Percentiles rank a stretch among this genome's conserved stretches.
Evolutionary conservation across 1,284 basidiomycete genomes (phyloP).

Genomic region (Rhizopogon hawkerae): DNA sequence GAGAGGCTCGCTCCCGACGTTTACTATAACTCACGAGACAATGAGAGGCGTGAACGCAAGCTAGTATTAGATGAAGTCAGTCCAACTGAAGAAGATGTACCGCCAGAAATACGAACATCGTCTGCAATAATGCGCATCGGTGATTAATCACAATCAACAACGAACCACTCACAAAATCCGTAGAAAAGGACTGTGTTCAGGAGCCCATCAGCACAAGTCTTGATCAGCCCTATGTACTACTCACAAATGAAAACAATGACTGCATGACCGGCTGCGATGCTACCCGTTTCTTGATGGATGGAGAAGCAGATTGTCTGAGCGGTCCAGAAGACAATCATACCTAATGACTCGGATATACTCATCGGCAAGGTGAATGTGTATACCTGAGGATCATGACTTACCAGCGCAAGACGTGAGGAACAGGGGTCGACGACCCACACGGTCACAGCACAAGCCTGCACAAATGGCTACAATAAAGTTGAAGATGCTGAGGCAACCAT

Average conservation of each 20-base stretch:
- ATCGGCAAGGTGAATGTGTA: slow-evolving; percentile 2
- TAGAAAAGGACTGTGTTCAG: slow-evolving; percentile 30
- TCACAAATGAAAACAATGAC: slow-evolving; percentile 44
- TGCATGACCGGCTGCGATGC: slow-evolving; percentile 31
- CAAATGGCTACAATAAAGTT: slow-evolving; percentile 42
- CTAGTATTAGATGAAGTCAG: slow-evolving; percentile 13
- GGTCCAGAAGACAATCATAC: slow-evolving; percentile 36
- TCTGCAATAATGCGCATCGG: slow-evolving; percentile 12
- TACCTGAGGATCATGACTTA: slow-evolving; percentile 7
- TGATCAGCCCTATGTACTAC: slow-evolving; percentile 11
- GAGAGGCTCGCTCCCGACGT: background rate
- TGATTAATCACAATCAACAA: background rate
- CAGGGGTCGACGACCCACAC: slow-evolving; percentile 42
- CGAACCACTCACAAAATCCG: slow-evolving; percentile 34
- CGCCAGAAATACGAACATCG: slow-evolving; percentile 19
- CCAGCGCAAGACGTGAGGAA: slow-evolving; percentile 45
- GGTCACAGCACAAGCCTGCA: slow-evolving; percentile 43
- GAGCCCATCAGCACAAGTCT: slow-evolving; percentile 21
- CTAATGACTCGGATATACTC: slow-evolving; percentile 14
- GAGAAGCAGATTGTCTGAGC: slow-evolving; percentile 37
- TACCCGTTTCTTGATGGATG: slow-evolving; percentile 28
- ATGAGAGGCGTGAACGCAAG: slow-evolving; percentile 38
- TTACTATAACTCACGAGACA: slow-evolving; percentile 29
- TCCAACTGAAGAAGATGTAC: background rate
- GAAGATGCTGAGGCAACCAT: slow-evolving; percentile 48